Evolutionary conservation across 2,329 filamentous ascomycete species (phyloP).

Genomic region (Ophiostoma fasciatum): DNA sequence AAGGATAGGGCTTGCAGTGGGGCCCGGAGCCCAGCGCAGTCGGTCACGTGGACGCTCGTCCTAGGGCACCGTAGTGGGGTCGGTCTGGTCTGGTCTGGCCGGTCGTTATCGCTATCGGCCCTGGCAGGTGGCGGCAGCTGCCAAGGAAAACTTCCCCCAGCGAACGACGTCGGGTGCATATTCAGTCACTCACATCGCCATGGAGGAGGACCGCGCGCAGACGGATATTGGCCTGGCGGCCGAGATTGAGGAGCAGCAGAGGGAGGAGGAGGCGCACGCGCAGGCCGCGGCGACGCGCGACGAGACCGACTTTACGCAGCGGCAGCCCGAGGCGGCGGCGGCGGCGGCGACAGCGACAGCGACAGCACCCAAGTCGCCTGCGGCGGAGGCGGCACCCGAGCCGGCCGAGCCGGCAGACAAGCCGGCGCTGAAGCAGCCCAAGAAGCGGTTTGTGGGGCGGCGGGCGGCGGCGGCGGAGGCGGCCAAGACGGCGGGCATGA

Average conservation of each 20-base stretch:
- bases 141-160: too few species aligned
- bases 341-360: neutral
- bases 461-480: slow-evolving; percentile 53
- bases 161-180: neutral
- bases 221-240: slow-evolving; percentile 56
- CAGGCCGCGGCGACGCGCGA: too few species aligned
- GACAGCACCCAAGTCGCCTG: slow-evolving; percentile 15
- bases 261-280: slow-evolving; percentile 22
- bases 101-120: too few species aligned
- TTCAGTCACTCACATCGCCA: slow-evolving; percentile 18
- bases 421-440: slow-evolving; percentile 51
- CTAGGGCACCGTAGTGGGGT: too few species aligned
- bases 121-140: too few species aligned
- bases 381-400: slow-evolving; percentile 15
- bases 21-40: too few species aligned
- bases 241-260: slow-evolving; percentile 36
- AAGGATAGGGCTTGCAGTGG: slow-evolving; percentile 12
- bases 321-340: neutral
- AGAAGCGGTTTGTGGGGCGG: slow-evolving; percentile 81
- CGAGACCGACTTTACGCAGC: too few species aligned
- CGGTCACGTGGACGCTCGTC: too few species aligned
- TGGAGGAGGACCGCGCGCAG: slow-evolving; percentile 63
- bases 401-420: slow-evolving; percentile 1
- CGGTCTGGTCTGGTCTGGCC: too few species aligned
- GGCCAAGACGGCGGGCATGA: slow-evolving; percentile 17